Evolutionary conservation across 176 grass and related monocot species (phyloP).

Genomic region (Musa troglodytarum): DNA sequence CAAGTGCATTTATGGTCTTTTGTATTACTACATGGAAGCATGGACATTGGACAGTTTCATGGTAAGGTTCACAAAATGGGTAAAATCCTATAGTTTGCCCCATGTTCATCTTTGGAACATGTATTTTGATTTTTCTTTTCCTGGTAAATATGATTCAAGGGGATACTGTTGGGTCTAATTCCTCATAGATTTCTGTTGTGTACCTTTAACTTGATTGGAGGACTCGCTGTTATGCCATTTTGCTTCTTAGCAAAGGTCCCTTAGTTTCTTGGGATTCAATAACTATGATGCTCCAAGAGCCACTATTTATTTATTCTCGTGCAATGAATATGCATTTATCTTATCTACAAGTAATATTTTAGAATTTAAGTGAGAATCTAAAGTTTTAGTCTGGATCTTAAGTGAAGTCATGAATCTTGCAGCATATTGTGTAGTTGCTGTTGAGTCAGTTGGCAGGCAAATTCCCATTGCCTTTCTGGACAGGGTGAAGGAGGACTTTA

Average conservation of each 20-base stretch:
- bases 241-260: not conserved
- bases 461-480: constrained; percentile 69
- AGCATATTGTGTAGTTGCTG: constrained; percentile 73
- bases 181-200: not conserved
- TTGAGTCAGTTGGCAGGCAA: constrained; percentile 46
- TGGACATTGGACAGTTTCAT: too few relatives aligned
- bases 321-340: too few relatives aligned
- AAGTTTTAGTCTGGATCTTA: constrained; percentile 2
- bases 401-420: constrained; percentile 3
- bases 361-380: too few relatives aligned
- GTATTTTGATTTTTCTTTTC: not conserved
- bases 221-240: not conserved
- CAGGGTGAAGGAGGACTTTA: constrained; percentile 68
- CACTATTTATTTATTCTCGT: not conserved
- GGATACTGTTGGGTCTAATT: not conserved
- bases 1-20: too few relatives aligned
- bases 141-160: not conserved
- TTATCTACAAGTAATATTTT: too few relatives aligned
- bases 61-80: not conserved
- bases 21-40: too few relatives aligned
- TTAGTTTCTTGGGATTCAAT: not conserved
- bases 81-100: not conserved
- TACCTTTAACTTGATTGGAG: not conserved
- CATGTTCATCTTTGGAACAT: not conserved
- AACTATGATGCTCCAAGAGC: not conserved